These are phyloP conservation scores for Lavandula angustifolia DNA, from an alignment of 257 asterid genomes.

Conservation along the genomic window DNA sequence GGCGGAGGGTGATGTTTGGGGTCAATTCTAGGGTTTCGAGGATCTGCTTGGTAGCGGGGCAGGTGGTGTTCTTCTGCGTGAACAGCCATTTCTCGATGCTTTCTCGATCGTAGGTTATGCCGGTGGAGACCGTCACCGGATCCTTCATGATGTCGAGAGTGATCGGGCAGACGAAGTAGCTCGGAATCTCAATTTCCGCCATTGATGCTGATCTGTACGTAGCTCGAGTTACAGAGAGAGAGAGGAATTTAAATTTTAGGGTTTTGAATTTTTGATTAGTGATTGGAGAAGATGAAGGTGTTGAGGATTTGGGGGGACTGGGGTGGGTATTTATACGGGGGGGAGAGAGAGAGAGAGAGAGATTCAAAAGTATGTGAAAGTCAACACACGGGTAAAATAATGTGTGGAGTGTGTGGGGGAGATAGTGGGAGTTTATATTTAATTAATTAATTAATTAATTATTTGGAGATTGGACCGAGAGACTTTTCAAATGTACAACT, in stretches of 20 bases:
- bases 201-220: background rate
- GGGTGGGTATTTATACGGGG: slow-evolving; percentile 22
- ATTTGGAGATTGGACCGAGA: slow-evolving; percentile 19
- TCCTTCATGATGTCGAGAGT: slow-evolving; percentile 77
- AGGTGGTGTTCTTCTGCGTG: slow-evolving; percentile 43
- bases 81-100: slow-evolving; percentile 80
- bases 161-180: slow-evolving; percentile 79
- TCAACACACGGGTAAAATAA: slow-evolving; percentile 56
- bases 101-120: slow-evolving; percentile 83
- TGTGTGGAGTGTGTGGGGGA: slow-evolving; percentile 19
- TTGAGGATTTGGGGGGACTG: slow-evolving; percentile 24
- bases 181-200: slow-evolving; percentile 70
- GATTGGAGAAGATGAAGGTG: background rate
- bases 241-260: background rate
- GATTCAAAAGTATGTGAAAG: slow-evolving; percentile 34
- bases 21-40: slow-evolving; percentile 48
- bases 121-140: slow-evolving; percentile 71
- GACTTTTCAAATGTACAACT: slow-evolving; percentile 23
- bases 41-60: slow-evolving; percentile 70
- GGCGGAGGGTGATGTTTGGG: slow-evolving; percentile 79
- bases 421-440: background rate
- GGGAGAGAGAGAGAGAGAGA: background rate
- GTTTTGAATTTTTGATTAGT: no score
- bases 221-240: background rate
- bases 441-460: no score